A percentile compares a stretch with the other conserved stretches of the same genome.
Conservation (phyloP, 2,329 filamentous ascomycete species). For the Westerdykella aurantiaca region DNA sequence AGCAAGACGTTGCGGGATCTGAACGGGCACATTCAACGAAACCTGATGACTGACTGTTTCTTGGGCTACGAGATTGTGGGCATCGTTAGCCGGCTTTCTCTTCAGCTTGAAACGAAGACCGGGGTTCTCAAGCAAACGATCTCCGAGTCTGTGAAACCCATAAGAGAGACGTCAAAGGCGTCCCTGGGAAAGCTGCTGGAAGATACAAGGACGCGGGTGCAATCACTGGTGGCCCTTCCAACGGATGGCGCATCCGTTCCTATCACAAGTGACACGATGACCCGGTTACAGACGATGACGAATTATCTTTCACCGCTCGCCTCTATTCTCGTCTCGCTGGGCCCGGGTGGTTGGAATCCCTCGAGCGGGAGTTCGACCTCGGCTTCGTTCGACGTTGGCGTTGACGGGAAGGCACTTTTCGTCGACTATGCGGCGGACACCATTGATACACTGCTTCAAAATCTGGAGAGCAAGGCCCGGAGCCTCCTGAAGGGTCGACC, state of each 20-base stretch:
- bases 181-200: constrained; percentile 80
- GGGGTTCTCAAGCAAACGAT: constrained; percentile 80
- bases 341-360: constrained; percentile 78
- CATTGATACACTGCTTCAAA: constrained; percentile 70
- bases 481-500: constrained; percentile 66
- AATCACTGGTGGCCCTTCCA: constrained; percentile 61
- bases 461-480: constrained; percentile 69
- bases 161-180: constrained; percentile 84
- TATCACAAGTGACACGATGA: constrained; percentile 78
- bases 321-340: constrained; percentile 84
- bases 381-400: constrained; percentile 75
- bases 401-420: constrained; percentile 82
- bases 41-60: constrained; percentile 86
- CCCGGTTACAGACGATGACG: constrained; percentile 77
- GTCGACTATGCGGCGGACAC: constrained; percentile 86
- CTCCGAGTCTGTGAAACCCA: constrained; percentile 77
- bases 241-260: constrained; percentile 72
- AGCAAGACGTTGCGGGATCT: constrained; percentile 80
- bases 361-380: constrained; percentile 50
- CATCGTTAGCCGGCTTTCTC: constrained; percentile 74
- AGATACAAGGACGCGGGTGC: constrained; percentile 68
- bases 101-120: constrained; percentile 72
- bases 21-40: constrained; percentile 80
- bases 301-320: constrained; percentile 79
- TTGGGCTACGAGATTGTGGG: constrained; percentile 93